Evolutionary conservation across 140 eudicot species (phyloP), one percentile per base, ranked within the genome.

Genomic region (Bidens hawaiensis): DNA sequence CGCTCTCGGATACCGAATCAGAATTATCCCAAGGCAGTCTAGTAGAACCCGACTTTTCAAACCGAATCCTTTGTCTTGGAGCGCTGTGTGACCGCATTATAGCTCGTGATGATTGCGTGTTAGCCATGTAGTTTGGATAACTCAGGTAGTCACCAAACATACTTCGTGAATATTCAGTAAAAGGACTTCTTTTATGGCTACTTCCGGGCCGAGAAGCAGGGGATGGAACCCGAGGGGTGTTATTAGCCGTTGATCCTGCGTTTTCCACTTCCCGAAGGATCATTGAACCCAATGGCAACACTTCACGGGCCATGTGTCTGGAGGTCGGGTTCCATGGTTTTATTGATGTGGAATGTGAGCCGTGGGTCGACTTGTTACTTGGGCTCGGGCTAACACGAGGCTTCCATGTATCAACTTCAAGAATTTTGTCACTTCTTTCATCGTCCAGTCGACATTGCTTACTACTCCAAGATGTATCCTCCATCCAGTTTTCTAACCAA

Each of bases 51-150:
- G 70, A 64, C n/a, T 73, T 81, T 62, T 84, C 90, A n/a, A 65
- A 47, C 65, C 56, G 80, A 73, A 68, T 34, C 77, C 95, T 83
- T 55, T 89, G 97, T 74, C 83, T 89, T 10, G 97, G 93, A 17
- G 95, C 95, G 30, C 95, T 89, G 15, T 79, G 95, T 15, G 95
- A 89, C 87, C 97, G 81, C 19, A 81, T 36, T 60, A 83, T 89
- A 3, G 97, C 97, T 56, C 71, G 71, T 25, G 86, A 79, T 10
- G 97, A 89, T 58, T 85, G 80, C 1, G 95, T 89, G 52, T 83
- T 71, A 18, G 93, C 73, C 97, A 89, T 89, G 82, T 86, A 89
- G 69, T 53, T 85, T 16, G 97, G 95, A 62, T 79, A 69, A 58
- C 84, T 57, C 22, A 69, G 34, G 71, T 73, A 78, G 31, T 72